Evolutionary conservation across 345 rosid species (phyloP).

Genomic region (Firmiana major): DNA sequence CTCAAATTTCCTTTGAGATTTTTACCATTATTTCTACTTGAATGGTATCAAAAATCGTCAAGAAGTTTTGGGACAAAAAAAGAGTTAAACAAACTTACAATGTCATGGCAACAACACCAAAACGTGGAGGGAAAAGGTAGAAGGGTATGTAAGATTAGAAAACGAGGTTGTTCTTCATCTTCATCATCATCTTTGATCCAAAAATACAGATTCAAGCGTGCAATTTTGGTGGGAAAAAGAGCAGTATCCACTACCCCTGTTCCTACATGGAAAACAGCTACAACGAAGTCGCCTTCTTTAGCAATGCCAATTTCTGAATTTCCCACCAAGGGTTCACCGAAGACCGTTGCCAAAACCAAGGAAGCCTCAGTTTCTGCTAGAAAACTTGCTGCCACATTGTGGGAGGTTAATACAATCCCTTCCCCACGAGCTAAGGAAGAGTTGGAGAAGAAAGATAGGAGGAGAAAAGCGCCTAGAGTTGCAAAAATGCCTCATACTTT

Average conservation of each 20-base stretch:
- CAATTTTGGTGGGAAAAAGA: slow-evolving; percentile 61
- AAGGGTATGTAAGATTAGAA: slow-evolving; percentile 69
- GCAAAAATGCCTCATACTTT: slow-evolving; percentile 23
- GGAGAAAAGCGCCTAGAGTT: slow-evolving; percentile 27
- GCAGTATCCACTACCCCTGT: slow-evolving; percentile 70
- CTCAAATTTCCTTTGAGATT: too few species aligned
- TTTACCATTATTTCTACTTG: neutral
- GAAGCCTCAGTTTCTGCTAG: slow-evolving; percentile 63
- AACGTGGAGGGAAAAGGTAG: slow-evolving; percentile 36
- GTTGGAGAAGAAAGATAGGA: slow-evolving; percentile 35
- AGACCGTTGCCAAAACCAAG: slow-evolving; percentile 20
- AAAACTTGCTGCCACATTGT: slow-evolving; percentile 80
- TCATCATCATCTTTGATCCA: slow-evolving; percentile 74
- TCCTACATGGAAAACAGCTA: slow-evolving; percentile 52
- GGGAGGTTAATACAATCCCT: slow-evolving; percentile 72
- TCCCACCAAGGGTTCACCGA: neutral
- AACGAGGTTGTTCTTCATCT: slow-evolving; percentile 81
- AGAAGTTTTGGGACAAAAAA: neutral
- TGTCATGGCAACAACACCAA: slow-evolving; percentile 32
- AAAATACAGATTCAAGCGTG: slow-evolving; percentile 72
- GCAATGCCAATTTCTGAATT: slow-evolving; percentile 36
- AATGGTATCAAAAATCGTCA: neutral
- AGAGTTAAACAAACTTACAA: neutral
- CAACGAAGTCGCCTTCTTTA: slow-evolving; percentile 36
- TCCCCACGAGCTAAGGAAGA: slow-evolving; percentile 29